Conservation (phyloP, 768 basidiomycete species). For the Boletus huronensis region DNA sequence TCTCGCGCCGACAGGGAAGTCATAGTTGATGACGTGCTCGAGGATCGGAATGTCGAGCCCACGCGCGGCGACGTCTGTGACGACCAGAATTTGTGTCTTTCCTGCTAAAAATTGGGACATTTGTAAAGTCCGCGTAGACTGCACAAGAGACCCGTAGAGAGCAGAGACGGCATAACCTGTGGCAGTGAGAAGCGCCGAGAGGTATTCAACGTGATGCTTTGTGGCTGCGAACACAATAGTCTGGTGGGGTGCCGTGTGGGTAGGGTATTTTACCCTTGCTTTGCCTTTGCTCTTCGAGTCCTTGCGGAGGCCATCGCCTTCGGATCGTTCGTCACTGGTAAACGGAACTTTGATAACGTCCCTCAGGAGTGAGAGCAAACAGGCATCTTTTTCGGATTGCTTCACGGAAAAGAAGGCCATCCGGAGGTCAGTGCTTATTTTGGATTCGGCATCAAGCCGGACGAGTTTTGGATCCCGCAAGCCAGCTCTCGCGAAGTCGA, state of each 20-base stretch:
- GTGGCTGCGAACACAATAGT: slow-evolving; percentile 94
- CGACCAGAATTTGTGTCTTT: slow-evolving; percentile 79
- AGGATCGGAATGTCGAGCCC: slow-evolving; percentile 97
- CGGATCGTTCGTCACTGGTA: slow-evolving; percentile 30
- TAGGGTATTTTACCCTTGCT: slow-evolving; percentile 41
- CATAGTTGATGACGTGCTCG: slow-evolving; percentile 97
- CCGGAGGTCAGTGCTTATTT: slow-evolving; percentile 88
- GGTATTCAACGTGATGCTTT: slow-evolving; percentile 98
- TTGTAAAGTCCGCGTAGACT: slow-evolving; percentile 81
- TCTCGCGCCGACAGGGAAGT: slow-evolving; percentile 91
- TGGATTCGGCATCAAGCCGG: slow-evolving; percentile 93
- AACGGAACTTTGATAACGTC: slow-evolving; percentile 85
- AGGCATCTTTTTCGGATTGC: slow-evolving; percentile 91
- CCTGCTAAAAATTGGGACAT: slow-evolving; percentile 89
- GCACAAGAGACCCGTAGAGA: slow-evolving; percentile 95
- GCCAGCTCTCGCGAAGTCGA: slow-evolving; percentile 98
- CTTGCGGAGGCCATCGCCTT: slow-evolving; percentile 19
- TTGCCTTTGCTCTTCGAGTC: slow-evolving; percentile 52
- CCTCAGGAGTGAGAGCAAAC: slow-evolving; percentile 74
- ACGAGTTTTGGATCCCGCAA: slow-evolving; percentile 91
- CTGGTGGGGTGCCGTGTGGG: slow-evolving; percentile 77
- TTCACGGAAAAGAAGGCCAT: slow-evolving; percentile 95
- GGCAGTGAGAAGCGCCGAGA: slow-evolving; percentile 69
- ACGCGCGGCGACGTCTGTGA: slow-evolving; percentile 97
- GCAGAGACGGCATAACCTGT: slow-evolving; percentile 89